phyloP scores from a whole-genome alignment of 1,284 basidiomycete genomes.

The Pyrrhoderma noxium region DNA sequence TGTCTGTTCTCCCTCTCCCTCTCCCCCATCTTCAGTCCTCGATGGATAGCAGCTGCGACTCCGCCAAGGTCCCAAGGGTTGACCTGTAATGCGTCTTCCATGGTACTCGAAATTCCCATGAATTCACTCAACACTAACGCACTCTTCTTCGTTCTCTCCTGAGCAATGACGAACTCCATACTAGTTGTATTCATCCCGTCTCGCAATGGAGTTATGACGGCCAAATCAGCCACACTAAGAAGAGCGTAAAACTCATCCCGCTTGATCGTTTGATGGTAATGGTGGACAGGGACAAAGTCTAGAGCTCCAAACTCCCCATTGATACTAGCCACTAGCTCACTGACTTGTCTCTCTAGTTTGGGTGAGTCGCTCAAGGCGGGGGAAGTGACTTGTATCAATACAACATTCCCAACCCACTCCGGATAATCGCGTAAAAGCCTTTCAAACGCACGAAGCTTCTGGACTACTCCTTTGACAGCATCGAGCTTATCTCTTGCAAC shows the following conservation, averaged over 20 bases:
- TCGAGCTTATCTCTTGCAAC: constrained; percentile 99
- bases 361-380: constrained; percentile 93
- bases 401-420: constrained; percentile 89
- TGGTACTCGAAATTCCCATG: constrained; percentile 90
- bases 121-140: constrained; percentile 94
- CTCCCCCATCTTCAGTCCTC: constrained; percentile 76
- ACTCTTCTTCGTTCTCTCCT: constrained; percentile 71
- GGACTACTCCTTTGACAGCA: constrained; percentile 94
- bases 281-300: constrained; percentile 98
- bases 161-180: constrained; percentile 97
- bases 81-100: constrained; percentile 76
- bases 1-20: constrained; percentile 79
- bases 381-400: constrained; percentile 87
- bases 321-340: constrained; percentile 93
- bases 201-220: constrained; percentile 90
- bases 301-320: constrained; percentile 94
- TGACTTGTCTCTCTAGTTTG: constrained; percentile 89
- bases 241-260: constrained; percentile 98
- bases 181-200: constrained; percentile 99
- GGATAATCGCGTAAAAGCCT: constrained; percentile 92
- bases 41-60: constrained; percentile 91
- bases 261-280: constrained; percentile 97
- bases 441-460: constrained; percentile 97
- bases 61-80: constrained; percentile 90
- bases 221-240: constrained; percentile 91